Evolutionary conservation across 805 yeast genomes (phyloP), one percentile per base, ranked within the genome.

Genomic region (Priceomyces medius): DNA sequence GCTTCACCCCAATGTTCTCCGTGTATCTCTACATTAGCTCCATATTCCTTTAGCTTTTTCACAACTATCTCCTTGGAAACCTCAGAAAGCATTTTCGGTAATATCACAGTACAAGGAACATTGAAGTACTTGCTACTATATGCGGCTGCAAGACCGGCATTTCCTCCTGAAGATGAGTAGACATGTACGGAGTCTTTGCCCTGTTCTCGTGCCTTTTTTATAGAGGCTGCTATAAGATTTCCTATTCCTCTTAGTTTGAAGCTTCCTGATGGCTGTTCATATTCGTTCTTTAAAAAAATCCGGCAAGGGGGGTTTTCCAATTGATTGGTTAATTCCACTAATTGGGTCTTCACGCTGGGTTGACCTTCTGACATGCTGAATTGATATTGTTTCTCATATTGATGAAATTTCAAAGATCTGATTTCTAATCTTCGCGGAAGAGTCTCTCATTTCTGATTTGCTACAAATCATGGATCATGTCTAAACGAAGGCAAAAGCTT

Each of bases 181-280:
- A 60, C 59, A 7, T 50, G 45, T 17, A 61, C 51, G 4, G 47
- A 48, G 6, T 31, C 33, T 20, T 51, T 49, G 9, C 44, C 50
- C 4, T 36, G 38, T 2, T 24, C 35, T 20, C 53, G 49, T 1
- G 69, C 66, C 13, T 50, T 49, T 2, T 51, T 54, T 1, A 71
- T 56, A 6, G 65, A 59, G 10, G 53, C 49, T n/a, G 57, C 51
- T 24, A 78, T 67, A 32, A 75, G 59, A 44, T 74, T 53, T 4
- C 82, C 81, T 20, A 79, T 64, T 0, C 83, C 83, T 49, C 83
- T 61, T 16, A 77, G 61, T 55, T 79, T 79, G 61, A 78, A 79
- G 42, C 79, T 73, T 0, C 82, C 82, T 9, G 79, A 68, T 4
- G 83, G 83, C 49, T 79, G 83, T 21, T 71, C 66, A 38, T 61